Conservation (phyloP, 768 basidiomycete genomes). For the Kwoniella dejecticola region DNA sequence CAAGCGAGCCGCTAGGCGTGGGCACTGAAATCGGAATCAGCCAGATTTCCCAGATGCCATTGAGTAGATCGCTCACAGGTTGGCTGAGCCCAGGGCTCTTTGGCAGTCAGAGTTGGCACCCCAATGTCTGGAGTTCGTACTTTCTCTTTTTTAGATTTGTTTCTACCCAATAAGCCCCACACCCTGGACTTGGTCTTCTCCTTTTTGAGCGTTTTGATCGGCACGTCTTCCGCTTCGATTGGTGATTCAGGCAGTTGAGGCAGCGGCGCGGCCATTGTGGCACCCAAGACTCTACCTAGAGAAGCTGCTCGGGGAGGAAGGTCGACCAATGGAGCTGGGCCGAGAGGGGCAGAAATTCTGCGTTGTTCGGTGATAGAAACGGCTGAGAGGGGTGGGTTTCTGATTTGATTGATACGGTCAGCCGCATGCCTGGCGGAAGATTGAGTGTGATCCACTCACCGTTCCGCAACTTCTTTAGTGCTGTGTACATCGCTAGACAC, state of each 20-base stretch:
- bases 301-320: conserved; percentile 39
- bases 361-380: conserved; percentile 6
- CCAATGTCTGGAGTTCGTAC: not conserved
- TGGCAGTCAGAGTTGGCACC: not conserved
- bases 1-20: not conserved
- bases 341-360: conserved; percentile 16
- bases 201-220: conserved; percentile 27
- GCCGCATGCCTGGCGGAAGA: too few species aligned
- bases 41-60: too few species aligned
- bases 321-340: conserved; percentile 3
- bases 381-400: too few species aligned
- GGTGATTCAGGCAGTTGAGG: conserved; percentile 9
- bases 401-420: not conserved
- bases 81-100: conserved; percentile 5
- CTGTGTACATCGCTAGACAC: conserved; percentile 22
- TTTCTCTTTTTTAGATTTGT: conserved; percentile 27
- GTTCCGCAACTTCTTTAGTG: conserved; percentile 16
- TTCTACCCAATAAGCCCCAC: conserved; percentile 41
- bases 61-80: not conserved
- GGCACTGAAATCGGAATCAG: not conserved
- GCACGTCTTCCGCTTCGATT: conserved; percentile 9
- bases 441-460: conserved; percentile 12
- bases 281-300: conserved; percentile 25
- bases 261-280: conserved; percentile 1
- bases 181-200: conserved; percentile 46